Base-by-base conservation (phyloP, 305 asterid genomes). In the Plantago rigida region DNA sequence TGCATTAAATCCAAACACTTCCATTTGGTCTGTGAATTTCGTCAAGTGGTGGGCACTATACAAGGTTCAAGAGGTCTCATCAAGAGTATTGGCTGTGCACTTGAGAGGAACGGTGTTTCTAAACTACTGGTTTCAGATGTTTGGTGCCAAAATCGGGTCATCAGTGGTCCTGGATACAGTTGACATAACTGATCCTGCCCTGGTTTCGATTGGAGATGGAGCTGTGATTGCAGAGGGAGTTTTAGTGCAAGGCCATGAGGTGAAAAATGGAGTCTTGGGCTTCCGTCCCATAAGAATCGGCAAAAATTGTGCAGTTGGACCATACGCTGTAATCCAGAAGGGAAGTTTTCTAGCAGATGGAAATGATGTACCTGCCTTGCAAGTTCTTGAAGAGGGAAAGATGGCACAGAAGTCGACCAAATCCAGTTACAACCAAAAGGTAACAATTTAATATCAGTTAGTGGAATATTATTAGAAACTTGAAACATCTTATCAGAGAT, bases 41-140 rank as follows among this genome's bases (percentile, higher is more conserved):
- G 72, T 84, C 52, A 87, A 84, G 67, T 87, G 95, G 95, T 87
- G 94, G 95, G 77, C 94, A 3, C 74, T 84, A 9, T 85, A 82
- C 62, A 87, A 87, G 72, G 91, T 84, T 29, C 91, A 84, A 48
- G 95, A 87, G 70, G 64, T 80, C 51, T 81, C 94, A 56, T 79
- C 94, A 11, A 82, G 80, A 72, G 87, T 78, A 28, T 63, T 84
- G 63, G 95, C 87, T n/a, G 83, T 82, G 66, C 95, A 87, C 71
- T 69, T 84, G 77, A 81, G 91, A 71, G 95, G 94, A 72, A 82
- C 95, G 15, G 75, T 81, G 29, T 73, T 82, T 47, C 73, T 87
- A 34, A 87, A 78, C 41, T 84, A 79, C 79, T 84, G 95, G 95
- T 87, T 81, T 74, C 84, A 75, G 60, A 76, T 79, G 76, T 68